Base-by-base conservation (phyloP, 1,284 basidiomycete species). In the Heterobasidion irregulare region DNA sequence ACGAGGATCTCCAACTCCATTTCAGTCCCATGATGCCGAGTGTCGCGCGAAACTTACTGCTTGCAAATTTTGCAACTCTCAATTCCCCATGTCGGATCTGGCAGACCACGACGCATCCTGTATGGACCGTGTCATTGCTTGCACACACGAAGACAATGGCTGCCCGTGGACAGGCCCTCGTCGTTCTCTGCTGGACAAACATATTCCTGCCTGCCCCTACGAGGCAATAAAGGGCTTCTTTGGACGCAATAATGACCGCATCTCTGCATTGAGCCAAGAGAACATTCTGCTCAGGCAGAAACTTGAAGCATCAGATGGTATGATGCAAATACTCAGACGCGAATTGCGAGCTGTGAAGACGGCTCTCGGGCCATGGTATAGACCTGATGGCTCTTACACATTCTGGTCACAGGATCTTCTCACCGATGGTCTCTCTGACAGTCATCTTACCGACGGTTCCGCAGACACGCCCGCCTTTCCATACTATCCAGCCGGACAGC, bases 291-390 rank as follows among this genome's bases (percentile, higher is more conserved):
- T 89, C 43, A 75, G 77, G 41, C 73, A 75, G 56, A 75, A 75
- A 45, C 68, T 86, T 8, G 75, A 77, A 33, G 71, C 73, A 0
- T 66, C 86, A 18, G 86, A 89, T 62, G 72, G 73, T 6, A 67
- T 73, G 2, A 61, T 83, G 34, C 71, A 75, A 26, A 66, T 67
- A 6, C 68, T 81, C 63, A 74, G 71, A 52, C 72, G 71, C 43
- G 86, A 89, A 54, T 68, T 87, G 62, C 69, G 70, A 12, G 67
- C 68, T 8, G 69, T 79, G 34, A 78, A 77, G 61, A 65, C 63
- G 13, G 75, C 75, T 6, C 66, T 89, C n/a, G 84, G 84, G 0
- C 86, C 86, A 1, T 89, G 86, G 86, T 80, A 76, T 61, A 69
- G 71, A 46, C 61, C 65, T n/a, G 66, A 67, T 19, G 19, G 58